Evolutionary conservation across 2,329 filamentous ascomycete species (phyloP).

Genomic region (Aureobasidium sp.): DNA sequence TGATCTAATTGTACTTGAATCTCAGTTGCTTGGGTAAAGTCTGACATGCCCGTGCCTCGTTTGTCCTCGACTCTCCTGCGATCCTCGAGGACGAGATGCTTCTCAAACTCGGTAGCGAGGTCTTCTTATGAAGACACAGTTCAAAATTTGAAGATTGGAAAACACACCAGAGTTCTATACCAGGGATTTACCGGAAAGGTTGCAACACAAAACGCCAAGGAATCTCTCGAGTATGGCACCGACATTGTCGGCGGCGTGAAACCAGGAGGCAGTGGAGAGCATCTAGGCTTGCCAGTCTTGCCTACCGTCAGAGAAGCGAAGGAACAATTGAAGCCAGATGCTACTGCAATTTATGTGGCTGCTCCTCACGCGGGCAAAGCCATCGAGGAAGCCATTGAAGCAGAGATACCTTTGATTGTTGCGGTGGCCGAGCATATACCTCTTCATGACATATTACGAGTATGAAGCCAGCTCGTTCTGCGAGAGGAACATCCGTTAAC

Average conservation of each 20-base stretch:
- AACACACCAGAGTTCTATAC: conserved; percentile 58
- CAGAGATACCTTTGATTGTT: conserved; percentile 67
- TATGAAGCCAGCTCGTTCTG: conserved; percentile 30
- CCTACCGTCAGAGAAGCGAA: conserved; percentile 61
- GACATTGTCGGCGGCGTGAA: conserved; percentile 72
- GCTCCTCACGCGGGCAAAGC: conserved; percentile 63
- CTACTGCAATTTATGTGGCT: conserved; percentile 70
- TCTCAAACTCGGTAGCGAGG: conserved; percentile 21
- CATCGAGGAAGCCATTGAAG: conserved; percentile 72
- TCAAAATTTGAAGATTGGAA: conserved; percentile 56
- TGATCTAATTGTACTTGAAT: background rate
- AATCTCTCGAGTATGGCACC: conserved; percentile 69
- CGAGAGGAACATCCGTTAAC: conserved; percentile 8
- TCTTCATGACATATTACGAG: conserved; percentile 65
- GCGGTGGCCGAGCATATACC: conserved; percentile 75
- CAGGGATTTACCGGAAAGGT: conserved; percentile 61
- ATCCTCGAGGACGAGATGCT: conserved; percentile 14
- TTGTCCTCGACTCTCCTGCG: background rate
- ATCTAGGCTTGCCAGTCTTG: conserved; percentile 63
- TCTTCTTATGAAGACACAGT: conserved; percentile 53
- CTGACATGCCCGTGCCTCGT: background rate
- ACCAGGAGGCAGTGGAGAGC: conserved; percentile 59
- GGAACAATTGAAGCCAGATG: conserved; percentile 62
- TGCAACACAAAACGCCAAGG: conserved; percentile 66
- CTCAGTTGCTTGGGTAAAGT: background rate